Percentiles rank a stretch among this genome's conserved stretches.
Conservation (phyloP, 148 eudicot species). For the Rhododendron griersonianum region DNA sequence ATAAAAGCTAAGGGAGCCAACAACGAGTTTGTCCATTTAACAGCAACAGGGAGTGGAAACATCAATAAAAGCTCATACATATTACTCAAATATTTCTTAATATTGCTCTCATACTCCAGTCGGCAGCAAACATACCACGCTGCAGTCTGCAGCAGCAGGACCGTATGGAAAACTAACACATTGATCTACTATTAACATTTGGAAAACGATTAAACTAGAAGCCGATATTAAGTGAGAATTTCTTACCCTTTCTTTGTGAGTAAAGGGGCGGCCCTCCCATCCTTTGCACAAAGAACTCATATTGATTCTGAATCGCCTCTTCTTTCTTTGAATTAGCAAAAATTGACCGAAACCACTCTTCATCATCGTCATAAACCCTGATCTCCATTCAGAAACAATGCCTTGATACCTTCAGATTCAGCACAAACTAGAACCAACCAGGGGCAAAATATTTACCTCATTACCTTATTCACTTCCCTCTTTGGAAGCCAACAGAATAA, state of each 20-base stretch:
- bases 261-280: constrained; percentile 90
- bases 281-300: constrained; percentile 89
- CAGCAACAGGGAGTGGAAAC: background rate
- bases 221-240: background rate
- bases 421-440: background rate
- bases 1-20: background rate
- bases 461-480: background rate
- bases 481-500: background rate
- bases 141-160: background rate
- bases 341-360: constrained; percentile 90
- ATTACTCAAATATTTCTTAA: background rate
- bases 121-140: background rate
- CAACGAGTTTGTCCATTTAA: background rate
- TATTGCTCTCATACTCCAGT: background rate
- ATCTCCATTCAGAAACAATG: constrained; percentile 2
- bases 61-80: background rate
- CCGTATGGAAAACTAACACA: background rate
- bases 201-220: background rate
- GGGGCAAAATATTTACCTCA: background rate
- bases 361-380: constrained; percentile 93
- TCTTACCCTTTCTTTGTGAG: constrained; percentile 76
- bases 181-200: background rate
- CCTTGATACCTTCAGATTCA: background rate
- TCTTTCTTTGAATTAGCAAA: constrained; percentile 84
- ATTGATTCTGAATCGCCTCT: constrained; percentile 92